Evolutionary conservation across 345 rosid genomes (phyloP).

Genomic region (Lenwebbia sp.): DNA sequence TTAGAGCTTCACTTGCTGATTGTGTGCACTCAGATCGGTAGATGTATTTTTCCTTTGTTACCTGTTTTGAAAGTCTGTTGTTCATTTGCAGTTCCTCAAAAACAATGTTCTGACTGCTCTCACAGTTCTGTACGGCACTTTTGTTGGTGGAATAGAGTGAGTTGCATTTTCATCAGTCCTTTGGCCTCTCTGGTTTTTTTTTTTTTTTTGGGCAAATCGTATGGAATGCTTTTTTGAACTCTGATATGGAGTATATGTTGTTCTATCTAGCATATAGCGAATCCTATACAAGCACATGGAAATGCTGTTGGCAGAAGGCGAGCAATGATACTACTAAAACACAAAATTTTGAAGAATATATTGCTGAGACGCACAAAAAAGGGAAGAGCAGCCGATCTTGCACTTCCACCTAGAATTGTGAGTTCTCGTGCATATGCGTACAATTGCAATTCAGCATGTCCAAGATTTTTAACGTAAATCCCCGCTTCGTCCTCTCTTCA

Average conservation of each 20-base stretch:
- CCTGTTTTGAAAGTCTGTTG: not conserved
- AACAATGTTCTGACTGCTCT: conserved; percentile 50
- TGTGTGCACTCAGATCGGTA: not conserved
- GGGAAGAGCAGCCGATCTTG: conserved; percentile 97
- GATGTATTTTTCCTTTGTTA: not conserved
- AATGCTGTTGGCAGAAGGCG: no score
- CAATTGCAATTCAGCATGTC: not conserved
- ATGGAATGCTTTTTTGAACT: not conserved
- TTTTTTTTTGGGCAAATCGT: not conserved
- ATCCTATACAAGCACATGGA: conserved; percentile 52
- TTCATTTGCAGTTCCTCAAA: conserved; percentile 33
- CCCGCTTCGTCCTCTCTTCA: not conserved
- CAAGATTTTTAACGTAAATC: not conserved
- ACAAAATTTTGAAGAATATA: conserved; percentile 53
- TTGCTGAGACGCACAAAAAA: conserved; percentile 82
- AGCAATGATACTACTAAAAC: conserved; percentile 86
- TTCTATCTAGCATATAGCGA: conserved; percentile 54
- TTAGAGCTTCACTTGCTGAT: not conserved
- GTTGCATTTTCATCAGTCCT: not conserved
- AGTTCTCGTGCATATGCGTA: conserved; percentile 6
- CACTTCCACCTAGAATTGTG: conserved; percentile 85
- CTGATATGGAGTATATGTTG: not conserved
- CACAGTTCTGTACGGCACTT: conserved; percentile 83
- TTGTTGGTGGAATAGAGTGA: conserved; percentile 99
- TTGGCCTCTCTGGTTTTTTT: not conserved